These are phyloP conservation scores for Blastocystis hominis DNA, from an alignment of 352 stramenopile species.

Conservation along the genomic window DNA sequence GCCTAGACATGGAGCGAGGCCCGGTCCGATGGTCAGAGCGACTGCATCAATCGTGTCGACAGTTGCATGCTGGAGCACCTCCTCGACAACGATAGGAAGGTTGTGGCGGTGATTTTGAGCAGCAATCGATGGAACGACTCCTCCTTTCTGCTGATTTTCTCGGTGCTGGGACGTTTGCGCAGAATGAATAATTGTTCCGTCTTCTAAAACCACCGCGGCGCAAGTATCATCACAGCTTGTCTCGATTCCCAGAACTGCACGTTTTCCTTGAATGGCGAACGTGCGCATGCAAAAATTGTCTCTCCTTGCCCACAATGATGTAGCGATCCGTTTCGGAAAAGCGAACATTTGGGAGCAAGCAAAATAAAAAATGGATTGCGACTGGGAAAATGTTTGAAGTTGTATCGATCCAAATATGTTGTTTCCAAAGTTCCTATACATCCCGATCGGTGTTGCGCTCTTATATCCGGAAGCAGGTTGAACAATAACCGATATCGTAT, in stretches of 20 bases:
- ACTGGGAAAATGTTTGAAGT: no score
- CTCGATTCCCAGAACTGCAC: conserved; percentile 19
- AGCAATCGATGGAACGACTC: conserved; percentile 34
- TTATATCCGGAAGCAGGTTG: no score
- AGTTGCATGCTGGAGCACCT: background rate
- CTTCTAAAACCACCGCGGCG: background rate
- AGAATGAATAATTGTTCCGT: conserved; percentile 4
- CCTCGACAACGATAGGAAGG: conserved; percentile 35
- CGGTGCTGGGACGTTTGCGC: conserved; percentile 1
- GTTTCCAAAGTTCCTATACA: no score
- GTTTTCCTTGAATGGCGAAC: background rate
- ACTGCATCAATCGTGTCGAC: conserved; percentile 24
- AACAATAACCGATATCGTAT: no score
- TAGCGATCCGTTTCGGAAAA: no score
- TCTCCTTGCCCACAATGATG: no score
- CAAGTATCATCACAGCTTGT: conserved; percentile 54
- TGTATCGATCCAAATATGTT: no score
- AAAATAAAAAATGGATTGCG: no score
- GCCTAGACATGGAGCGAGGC: conserved; percentile 25
- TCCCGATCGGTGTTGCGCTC: no score
- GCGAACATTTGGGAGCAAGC: no score
- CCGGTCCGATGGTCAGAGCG: conserved; percentile 41
- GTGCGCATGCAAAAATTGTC: no score
- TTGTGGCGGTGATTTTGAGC: background rate
- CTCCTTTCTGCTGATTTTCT: conserved; percentile 26